These are phyloP conservation scores for Brassica balearica DNA, from an alignment of 441 rosid species.

Conservation along the genomic window DNA sequence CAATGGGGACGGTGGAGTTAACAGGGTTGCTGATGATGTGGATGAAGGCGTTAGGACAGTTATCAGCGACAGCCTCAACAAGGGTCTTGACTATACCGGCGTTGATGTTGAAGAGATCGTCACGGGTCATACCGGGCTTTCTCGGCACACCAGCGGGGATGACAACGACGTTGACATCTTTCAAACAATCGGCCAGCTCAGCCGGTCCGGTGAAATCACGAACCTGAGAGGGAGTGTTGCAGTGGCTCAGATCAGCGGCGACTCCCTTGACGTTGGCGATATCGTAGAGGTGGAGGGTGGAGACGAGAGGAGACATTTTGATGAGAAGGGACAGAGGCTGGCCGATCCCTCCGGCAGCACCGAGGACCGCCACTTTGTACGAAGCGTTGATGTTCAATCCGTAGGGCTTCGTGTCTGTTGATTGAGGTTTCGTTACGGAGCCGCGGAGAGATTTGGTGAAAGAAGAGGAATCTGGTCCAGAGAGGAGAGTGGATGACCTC, in stretches of 20 bases:
- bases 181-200: constrained; percentile 75
- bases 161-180: constrained; percentile 82
- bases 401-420: constrained; percentile 48
- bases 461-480: constrained; percentile 60
- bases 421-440: constrained; percentile 50
- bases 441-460: constrained; percentile 54
- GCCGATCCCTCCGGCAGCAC: constrained; percentile 98
- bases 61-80: constrained; percentile 91
- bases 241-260: constrained; percentile 96
- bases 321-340: constrained; percentile 87
- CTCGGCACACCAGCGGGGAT: constrained; percentile 99
- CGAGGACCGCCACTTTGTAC: constrained; percentile 93
- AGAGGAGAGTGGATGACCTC: constrained; percentile 64
- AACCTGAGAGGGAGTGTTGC: constrained; percentile 95
- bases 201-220: constrained; percentile 84
- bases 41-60: constrained; percentile 92
- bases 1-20: constrained; percentile 96
- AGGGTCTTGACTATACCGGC: constrained; percentile 79
- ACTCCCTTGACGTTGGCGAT: constrained; percentile 96
- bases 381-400: constrained; percentile 69
- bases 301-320: constrained; percentile 96
- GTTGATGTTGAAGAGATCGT: constrained; percentile 95
- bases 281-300: constrained; percentile 86
- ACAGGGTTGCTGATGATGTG: constrained; percentile 97
- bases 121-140: constrained; percentile 99